These are phyloP conservation scores for Coniosporium tulheliwenetii DNA, from an alignment of 2,329 filamentous ascomycete genomes.

Conservation along the genomic window DNA sequence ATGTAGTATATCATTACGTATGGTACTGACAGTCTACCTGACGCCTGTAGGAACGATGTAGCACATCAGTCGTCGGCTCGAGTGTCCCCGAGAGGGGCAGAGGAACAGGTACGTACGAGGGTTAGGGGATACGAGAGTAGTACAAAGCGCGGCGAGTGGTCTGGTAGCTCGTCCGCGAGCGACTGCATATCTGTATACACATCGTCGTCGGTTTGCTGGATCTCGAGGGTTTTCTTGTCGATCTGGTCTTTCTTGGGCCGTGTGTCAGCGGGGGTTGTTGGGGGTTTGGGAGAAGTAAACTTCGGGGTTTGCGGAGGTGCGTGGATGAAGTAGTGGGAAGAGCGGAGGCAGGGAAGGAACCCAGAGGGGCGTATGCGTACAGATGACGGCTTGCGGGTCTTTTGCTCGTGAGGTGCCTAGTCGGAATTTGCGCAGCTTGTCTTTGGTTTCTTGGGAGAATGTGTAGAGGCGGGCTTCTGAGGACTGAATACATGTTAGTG, in stretches of 20 bases:
- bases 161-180: slow-evolving; percentile 76
- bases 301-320: background rate
- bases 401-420: slow-evolving; percentile 77
- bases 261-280: slow-evolving; percentile 14
- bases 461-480: slow-evolving; percentile 85
- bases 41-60: slow-evolving; percentile 37
- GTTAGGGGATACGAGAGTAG: slow-evolving; percentile 84
- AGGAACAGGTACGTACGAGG: slow-evolving; percentile 38
- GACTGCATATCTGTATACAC: slow-evolving; percentile 71
- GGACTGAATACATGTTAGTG: slow-evolving; percentile 22
- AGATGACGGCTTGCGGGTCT: slow-evolving; percentile 81
- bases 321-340: slow-evolving; percentile 1
- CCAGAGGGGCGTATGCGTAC: slow-evolving; percentile 39
- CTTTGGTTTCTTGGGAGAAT: slow-evolving; percentile 80
- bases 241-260: slow-evolving; percentile 53
- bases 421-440: slow-evolving; percentile 86
- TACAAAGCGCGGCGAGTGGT: slow-evolving; percentile 79
- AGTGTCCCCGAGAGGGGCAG: background rate
- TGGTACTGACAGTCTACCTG: slow-evolving; percentile 72
- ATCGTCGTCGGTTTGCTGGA: slow-evolving; percentile 65
- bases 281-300: slow-evolving; percentile 1
- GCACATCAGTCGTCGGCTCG: too few species aligned
- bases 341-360: background rate
- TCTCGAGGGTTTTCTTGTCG: slow-evolving; percentile 79
- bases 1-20: slow-evolving; percentile 95